Evolutionary conservation across 208 protist species (phyloP), one percentile per base, ranked within the genome.

Genomic region (Lotmaria passim): DNA sequence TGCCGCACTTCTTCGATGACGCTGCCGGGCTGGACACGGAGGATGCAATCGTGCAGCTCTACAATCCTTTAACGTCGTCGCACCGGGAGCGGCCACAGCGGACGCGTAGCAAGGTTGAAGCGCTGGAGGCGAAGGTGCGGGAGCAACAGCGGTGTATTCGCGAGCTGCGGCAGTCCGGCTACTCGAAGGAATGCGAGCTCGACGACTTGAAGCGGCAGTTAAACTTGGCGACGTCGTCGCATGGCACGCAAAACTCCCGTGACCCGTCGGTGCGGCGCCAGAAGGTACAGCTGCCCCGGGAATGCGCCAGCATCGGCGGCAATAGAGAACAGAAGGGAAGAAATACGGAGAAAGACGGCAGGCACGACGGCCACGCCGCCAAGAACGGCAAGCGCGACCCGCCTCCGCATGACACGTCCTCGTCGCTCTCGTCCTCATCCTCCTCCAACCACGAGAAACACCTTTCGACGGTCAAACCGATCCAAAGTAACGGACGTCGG

Each of bases 151-250:
- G 1, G 8, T 36, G 55, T 36, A 48, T 55, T 44, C 55, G 15
- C 24, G 53, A 59, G 36, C 53, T 57, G 44, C 41, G 23, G 8
- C 61, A 33, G 21, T 59, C 14, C 10, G 30, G 48, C 41, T 71
- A 69, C 69, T 68, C 47, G 7, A 59, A 61, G 47, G 48, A 55
- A 24, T 50, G 58, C 34, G 64, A 64, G 51, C 47, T 69, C 24
- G 59, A 66, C 41, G 69, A 72, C 26, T 36, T 61, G 33, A 41
- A 58, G 26, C 69, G 63, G 21, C 24, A 60, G 36, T 55, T 69
- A 19, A 46, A 28, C 31, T 46, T 57, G 7, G 38, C 44, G 8
- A 28, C 41, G 3, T 7, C 52, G 1, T 10, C 38, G 23, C 44
- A 53, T 19, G 43, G 26, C 19, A 19, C 41, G 17, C 6, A 17